Evolutionary conservation across 345 rosid genomes (phyloP).

Genomic region (Cardamine chenopodiifolia): DNA sequence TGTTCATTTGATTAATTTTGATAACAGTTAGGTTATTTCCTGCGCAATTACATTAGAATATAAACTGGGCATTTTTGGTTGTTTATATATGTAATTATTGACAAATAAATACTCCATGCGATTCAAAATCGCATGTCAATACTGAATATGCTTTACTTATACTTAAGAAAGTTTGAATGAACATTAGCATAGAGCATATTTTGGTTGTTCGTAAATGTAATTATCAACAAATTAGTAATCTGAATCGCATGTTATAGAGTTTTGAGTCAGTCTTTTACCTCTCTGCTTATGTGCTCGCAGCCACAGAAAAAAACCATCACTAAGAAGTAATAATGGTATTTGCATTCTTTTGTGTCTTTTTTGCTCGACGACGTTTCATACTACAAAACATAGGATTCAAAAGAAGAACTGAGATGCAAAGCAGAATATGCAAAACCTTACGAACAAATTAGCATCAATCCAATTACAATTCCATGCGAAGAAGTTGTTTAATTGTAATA

Average conservation of each 20-base stretch:
- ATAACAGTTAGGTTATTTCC: no score
- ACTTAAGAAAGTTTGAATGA: background rate
- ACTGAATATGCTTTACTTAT: no score
- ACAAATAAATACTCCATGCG: no score
- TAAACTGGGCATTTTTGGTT: no score
- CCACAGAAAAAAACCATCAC: background rate
- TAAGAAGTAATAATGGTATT: background rate
- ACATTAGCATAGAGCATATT: background rate
- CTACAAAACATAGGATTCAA: conserved; percentile 31
- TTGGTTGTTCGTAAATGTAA: conserved; percentile 6
- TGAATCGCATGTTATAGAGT: background rate
- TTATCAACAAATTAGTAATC: conserved; percentile 12
- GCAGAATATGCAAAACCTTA: background rate
- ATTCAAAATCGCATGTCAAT: no score
- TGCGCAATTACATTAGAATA: no score
- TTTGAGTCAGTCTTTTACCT: conserved; percentile 9
- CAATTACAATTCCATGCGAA: background rate
- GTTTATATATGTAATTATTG: no score
- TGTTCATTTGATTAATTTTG: no score
- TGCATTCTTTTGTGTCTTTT: conserved; percentile 14
- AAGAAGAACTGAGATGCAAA: background rate
- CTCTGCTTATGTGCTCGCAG: background rate
- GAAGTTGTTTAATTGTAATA: background rate
- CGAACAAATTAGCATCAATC: background rate
- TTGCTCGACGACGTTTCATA: conserved; percentile 16